Conservation (phyloP, 1,139 yeast species). For the Yamadazyma dushanensis region DNA sequence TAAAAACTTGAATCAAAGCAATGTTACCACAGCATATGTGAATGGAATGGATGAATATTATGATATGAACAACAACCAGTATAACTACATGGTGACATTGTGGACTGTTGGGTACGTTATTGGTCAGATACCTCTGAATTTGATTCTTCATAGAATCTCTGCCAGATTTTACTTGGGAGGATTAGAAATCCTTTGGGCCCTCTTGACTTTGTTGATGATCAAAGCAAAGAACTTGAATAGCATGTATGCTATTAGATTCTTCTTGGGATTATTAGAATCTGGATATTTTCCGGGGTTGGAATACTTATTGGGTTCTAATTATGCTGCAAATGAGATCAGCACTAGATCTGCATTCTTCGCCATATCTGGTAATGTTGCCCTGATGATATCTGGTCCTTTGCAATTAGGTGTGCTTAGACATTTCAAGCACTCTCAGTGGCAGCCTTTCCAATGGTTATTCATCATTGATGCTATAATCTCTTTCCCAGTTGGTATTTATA, state of each 20-base stretch:
- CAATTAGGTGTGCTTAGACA: slow-evolving; percentile 32
- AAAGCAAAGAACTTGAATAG: slow-evolving; percentile 42
- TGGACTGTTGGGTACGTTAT: slow-evolving; percentile 62
- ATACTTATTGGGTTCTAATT: slow-evolving; percentile 48
- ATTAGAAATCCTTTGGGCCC: slow-evolving; percentile 58
- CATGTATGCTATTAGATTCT: slow-evolving; percentile 56
- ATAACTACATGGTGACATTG: slow-evolving; percentile 49
- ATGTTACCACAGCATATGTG: slow-evolving; percentile 57
- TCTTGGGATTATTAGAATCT: slow-evolving; percentile 58
- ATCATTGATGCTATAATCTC: slow-evolving; percentile 41
- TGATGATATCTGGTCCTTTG: slow-evolving; percentile 38
- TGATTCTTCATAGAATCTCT: slow-evolving; percentile 51
- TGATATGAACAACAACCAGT: slow-evolving; percentile 52
- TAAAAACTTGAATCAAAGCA: slow-evolving; percentile 44
- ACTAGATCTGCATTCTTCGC: slow-evolving; percentile 52
- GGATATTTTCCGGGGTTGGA: slow-evolving; percentile 62
- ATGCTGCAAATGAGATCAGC: slow-evolving; percentile 22
- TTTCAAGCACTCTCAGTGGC: slow-evolving; percentile 29
- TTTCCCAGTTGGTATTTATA: slow-evolving; percentile 36
- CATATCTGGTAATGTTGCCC: slow-evolving; percentile 26
- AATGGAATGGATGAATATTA: slow-evolving; percentile 63
- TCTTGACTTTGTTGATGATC: slow-evolving; percentile 52
- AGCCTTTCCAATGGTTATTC: slow-evolving; percentile 41
- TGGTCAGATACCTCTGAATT: slow-evolving; percentile 60
- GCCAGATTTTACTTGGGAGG: slow-evolving; percentile 55